phyloP scores from a whole-genome alignment of 1,284 basidiomycete species.

The Pisolithus thermaeus region DNA sequence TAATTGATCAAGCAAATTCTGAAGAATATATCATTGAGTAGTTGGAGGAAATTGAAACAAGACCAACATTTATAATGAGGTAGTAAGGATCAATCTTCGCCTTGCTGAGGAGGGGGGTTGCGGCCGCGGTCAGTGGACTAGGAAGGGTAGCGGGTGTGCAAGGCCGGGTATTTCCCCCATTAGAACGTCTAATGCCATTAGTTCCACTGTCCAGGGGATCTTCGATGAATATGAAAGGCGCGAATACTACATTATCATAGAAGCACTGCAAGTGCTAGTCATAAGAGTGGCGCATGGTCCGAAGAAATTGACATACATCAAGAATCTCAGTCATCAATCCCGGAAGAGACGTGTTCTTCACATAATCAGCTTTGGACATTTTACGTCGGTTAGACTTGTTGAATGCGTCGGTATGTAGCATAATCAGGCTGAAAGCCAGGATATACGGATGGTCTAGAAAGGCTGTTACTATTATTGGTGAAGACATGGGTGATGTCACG shows the following conservation, averaged over 20 bases:
- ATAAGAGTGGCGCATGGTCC: conserved; percentile 8
- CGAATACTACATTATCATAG: conserved; percentile 94
- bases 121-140: conserved; percentile 31
- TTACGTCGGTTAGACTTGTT: conserved; percentile 97
- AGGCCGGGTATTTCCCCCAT: conserved; percentile 38
- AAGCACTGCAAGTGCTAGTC: conserved; percentile 58
- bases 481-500: conserved; percentile 11
- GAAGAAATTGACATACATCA: conserved; percentile 51
- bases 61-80: conserved; percentile 74
- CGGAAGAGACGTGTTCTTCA: conserved; percentile 87
- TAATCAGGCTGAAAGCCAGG: conserved; percentile 95
- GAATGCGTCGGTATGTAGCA: conserved; percentile 98
- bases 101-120: conserved; percentile 43
- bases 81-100: conserved; percentile 88
- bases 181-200: conserved; percentile 41
- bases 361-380: conserved; percentile 93
- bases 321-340: conserved; percentile 81
- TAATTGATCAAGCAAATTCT: conserved; percentile 70
- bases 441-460: conserved; percentile 88
- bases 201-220: conserved; percentile 73
- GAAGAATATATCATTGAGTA: conserved; percentile 11
- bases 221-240: conserved; percentile 94
- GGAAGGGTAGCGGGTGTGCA: conserved; percentile 34
- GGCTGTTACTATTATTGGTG: conserved; percentile 1
- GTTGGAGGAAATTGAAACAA: background rate